Conservation (phyloP, 2,329 filamentous ascomycete genomes). For the Cercospora zeae-maydis region DNA sequence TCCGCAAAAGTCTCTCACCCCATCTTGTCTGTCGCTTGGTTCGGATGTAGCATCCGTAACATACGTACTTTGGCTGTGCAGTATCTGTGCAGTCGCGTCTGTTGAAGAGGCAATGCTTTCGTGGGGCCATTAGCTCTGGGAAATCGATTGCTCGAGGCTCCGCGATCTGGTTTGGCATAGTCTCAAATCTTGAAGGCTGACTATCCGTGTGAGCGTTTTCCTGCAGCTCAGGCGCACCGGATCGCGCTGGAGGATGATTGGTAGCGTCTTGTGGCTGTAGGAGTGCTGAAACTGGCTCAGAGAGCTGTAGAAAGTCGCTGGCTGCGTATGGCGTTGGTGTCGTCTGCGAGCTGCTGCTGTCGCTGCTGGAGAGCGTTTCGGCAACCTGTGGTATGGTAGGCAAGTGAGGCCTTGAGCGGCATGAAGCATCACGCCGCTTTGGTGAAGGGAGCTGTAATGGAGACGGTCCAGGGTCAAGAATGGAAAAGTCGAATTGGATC, state of each 20-base stretch:
- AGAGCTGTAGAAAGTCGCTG: neutral
- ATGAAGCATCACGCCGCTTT: neutral
- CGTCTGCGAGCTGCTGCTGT: neutral
- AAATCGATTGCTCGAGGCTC: neutral
- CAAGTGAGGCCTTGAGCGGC: neutral
- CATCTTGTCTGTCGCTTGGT: neutral
- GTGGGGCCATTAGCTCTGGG: neutral
- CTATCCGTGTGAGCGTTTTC: neutral
- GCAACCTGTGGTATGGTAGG: neutral
- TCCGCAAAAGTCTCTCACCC: neutral
- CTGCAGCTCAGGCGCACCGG: neutral
- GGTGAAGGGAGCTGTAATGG: constrained; percentile 5
- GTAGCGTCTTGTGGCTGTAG: neutral
- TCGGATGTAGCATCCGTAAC: neutral
- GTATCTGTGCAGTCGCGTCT: constrained; percentile 1
- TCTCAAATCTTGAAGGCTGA: neutral
- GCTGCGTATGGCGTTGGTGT: neutral
- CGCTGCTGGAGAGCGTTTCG: neutral
- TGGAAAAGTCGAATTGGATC: constrained; percentile 3
- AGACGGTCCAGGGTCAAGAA: neutral
- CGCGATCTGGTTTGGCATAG: too few species aligned
- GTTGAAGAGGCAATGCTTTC: neutral
- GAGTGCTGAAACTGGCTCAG: neutral
- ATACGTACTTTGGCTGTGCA: neutral
- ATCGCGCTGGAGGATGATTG: neutral